A percentile compares a stretch with the other conserved stretches of the same genome.
Conservation (phyloP, 2,329 filamentous ascomycete genomes). For the Stagonosporopsis cucurbitacearum region DNA sequence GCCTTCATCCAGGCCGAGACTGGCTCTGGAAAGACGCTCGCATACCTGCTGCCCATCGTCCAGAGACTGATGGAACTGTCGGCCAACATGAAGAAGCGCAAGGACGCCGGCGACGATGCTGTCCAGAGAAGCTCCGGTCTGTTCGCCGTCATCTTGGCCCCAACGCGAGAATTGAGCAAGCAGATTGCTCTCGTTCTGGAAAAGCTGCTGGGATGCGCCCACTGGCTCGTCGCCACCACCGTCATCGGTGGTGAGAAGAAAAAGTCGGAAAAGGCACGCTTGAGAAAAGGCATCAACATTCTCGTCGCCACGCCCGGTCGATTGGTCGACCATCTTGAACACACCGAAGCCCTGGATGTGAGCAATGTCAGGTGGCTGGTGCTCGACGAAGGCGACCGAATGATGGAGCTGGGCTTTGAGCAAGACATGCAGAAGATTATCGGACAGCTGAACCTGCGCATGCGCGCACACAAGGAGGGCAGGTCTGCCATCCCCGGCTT, state of each 20-base stretch:
- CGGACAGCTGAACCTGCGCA: conserved; percentile 72
- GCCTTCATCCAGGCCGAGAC: conserved; percentile 97
- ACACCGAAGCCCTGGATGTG: conserved; percentile 87
- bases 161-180: conserved; percentile 91
- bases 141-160: conserved; percentile 92
- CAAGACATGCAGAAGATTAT: conserved; percentile 91
- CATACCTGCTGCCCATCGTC: conserved; percentile 92
- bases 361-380: conserved; percentile 92
- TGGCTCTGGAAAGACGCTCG: conserved; percentile 94
- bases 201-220: conserved; percentile 82
- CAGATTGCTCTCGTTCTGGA: conserved; percentile 91
- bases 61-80: conserved; percentile 83
- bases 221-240: conserved; percentile 92
- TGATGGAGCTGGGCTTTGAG: conserved; percentile 98
- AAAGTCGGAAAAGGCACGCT: conserved; percentile 86
- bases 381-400: conserved; percentile 92
- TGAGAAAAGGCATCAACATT: conserved; percentile 95
- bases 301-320: conserved; percentile 93
- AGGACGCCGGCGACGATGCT: conserved; percentile 42
- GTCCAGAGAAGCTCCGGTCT: conserved; percentile 86
- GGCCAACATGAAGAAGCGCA: conserved; percentile 55
- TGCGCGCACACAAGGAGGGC: conserved; percentile 64
- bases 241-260: conserved; percentile 77
- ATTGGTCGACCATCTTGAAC: conserved; percentile 87
- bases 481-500: conserved; percentile 69